These are phyloP conservation scores for Eudorina sp. DNA, from an alignment of 139 green algal genomes.

Conservation along the genomic window DNA sequence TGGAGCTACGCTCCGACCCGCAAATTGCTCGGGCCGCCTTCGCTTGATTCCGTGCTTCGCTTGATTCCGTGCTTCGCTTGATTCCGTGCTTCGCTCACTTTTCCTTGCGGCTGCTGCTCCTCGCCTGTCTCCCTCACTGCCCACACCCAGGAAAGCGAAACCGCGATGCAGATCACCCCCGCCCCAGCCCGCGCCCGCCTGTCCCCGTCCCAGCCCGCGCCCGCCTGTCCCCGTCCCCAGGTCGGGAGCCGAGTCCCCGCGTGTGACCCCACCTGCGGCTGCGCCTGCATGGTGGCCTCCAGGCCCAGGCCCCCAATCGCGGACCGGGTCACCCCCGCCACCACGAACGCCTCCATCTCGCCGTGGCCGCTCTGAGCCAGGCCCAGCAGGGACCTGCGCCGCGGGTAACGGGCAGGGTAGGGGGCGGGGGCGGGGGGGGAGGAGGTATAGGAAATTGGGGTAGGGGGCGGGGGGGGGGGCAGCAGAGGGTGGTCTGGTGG, in stretches of 20 bases:
- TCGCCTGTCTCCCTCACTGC: no score
- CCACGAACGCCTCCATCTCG: constrained; percentile 63
- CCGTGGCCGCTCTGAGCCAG: constrained; percentile 52
- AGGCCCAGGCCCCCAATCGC: constrained; percentile 48
- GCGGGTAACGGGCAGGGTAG: neutral
- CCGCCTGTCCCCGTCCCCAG: neutral
- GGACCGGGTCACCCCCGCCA: constrained; percentile 47
- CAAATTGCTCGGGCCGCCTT: no score
- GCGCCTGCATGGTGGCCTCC: constrained; percentile 55
- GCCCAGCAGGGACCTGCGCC: constrained; percentile 34
- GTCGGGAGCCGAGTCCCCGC: no score
- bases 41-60: no score
- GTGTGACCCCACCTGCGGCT: constrained; percentile 72
- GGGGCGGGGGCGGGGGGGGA: neutral
- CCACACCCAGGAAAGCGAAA: no score
- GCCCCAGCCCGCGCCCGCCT: neutral
- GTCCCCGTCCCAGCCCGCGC: neutral
- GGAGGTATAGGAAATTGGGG: neutral
- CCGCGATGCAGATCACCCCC: neutral
- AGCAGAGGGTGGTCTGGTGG: no score
- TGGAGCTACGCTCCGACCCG: no score
- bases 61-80: no score
- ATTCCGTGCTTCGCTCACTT: no score
- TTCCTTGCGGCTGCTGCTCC: no score
- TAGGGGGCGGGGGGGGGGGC: no score